phyloP scores from a whole-genome alignment of 106 monocot species.

The Phalaenopsis equestris region DNA sequence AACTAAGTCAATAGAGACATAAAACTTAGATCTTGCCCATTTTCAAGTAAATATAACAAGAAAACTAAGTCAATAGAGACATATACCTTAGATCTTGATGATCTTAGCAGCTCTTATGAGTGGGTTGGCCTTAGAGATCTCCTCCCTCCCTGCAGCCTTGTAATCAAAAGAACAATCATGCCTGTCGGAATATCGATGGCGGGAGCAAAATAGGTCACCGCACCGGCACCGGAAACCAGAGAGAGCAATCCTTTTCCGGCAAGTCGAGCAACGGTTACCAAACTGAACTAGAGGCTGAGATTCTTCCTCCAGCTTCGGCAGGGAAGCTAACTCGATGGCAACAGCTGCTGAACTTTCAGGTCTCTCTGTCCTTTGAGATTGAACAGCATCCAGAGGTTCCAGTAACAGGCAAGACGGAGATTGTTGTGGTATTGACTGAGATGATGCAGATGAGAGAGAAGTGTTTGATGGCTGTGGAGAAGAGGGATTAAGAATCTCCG shows the following conservation, averaged over 20 bases:
- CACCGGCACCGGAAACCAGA: slow-evolving; percentile 40
- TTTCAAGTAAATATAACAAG: background rate
- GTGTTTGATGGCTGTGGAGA: slow-evolving; percentile 5
- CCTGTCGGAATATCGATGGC: slow-evolving; percentile 36
- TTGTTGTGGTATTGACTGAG: background rate
- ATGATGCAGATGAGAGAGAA: background rate
- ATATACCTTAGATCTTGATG: slow-evolving; percentile 34
- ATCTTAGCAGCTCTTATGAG: slow-evolving; percentile 40
- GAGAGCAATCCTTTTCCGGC: slow-evolving; percentile 35
- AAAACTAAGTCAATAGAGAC: background rate
- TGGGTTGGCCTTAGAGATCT: slow-evolving; percentile 56
- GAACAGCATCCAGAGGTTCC: background rate
- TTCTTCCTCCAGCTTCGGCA: background rate
- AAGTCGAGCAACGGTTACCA: slow-evolving; percentile 32
- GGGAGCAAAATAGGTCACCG: slow-evolving; percentile 45
- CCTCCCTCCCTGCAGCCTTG: slow-evolving; percentile 46
- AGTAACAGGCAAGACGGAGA: background rate
- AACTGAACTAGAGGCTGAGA: background rate
- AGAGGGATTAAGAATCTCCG: slow-evolving; percentile 37
- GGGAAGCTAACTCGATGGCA: background rate
- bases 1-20: background rate
- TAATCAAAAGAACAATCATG: slow-evolving; percentile 61
- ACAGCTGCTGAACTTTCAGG: background rate
- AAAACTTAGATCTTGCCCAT: slow-evolving; percentile 21
- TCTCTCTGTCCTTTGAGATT: background rate